A percentile compares a stretch with the other conserved stretches of the same genome.
Conservation (phyloP, 352 stramenopile species). For the Phytopythium montanum region DNA sequence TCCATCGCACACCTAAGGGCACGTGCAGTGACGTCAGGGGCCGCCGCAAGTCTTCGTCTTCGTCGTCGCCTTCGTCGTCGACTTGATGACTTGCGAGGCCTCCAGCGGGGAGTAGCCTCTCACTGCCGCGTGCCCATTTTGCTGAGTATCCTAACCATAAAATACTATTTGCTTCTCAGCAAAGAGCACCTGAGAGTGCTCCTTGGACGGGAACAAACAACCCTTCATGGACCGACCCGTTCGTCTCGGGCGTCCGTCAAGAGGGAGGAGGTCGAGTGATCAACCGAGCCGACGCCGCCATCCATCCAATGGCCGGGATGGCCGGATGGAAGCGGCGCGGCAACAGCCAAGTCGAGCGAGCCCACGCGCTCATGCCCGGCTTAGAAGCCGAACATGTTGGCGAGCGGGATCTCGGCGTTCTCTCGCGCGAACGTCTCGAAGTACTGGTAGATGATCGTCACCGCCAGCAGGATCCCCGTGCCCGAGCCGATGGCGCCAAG, state of each 20-base stretch:
- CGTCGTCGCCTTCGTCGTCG: neutral
- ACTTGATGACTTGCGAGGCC: constrained; percentile 23
- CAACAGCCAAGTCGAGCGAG: constrained; percentile 5
- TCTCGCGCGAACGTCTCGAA: constrained; percentile 98
- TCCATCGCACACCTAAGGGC: constrained; percentile 80
- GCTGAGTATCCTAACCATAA: constrained; percentile 61
- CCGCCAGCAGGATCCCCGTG: constrained; percentile 97
- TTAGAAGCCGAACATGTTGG: constrained; percentile 85
- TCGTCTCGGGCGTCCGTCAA: constrained; percentile 2
- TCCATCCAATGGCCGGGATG: too few relatives aligned
- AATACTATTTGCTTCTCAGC: constrained; percentile 75
- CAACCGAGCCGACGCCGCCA: constrained; percentile 1
- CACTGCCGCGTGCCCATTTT: constrained; percentile 46
- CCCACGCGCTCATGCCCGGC: neutral
- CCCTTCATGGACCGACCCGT: constrained; percentile 40
- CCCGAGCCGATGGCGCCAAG: constrained; percentile 98
- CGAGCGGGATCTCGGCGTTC: constrained; percentile 78
- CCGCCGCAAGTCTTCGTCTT: constrained; percentile 12
- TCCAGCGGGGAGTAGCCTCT: constrained; percentile 51
- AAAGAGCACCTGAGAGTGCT: constrained; percentile 82
- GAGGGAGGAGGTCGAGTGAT: constrained; percentile 1
- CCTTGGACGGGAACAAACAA: constrained; percentile 84
- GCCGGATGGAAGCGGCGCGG: constrained; percentile 1
- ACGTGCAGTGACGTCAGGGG: constrained; percentile 38
- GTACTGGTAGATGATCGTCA: constrained; percentile 99